These are phyloP conservation scores for Annona cherimola DNA, from an alignment of 164 flowering plant species.

Conservation along the genomic window DNA sequence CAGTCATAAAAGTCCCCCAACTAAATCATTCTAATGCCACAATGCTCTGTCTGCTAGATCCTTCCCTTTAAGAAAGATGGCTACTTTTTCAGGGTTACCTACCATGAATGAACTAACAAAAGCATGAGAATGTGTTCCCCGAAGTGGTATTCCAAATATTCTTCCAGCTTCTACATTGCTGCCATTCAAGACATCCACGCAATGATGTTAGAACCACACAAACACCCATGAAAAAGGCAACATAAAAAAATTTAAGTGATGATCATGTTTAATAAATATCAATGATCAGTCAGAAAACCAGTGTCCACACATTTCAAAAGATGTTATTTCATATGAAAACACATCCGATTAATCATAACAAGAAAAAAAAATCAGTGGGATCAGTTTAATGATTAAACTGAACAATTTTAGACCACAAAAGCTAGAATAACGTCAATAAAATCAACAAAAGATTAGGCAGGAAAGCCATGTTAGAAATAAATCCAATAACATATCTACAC, in stretches of 20 bases:
- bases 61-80: too few species aligned
- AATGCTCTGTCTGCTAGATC: neutral
- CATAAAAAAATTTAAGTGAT: neutral
- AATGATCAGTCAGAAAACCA: neutral
- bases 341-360: too few species aligned
- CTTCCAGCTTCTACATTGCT: slow-evolving; percentile 96
- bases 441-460: too few species aligned
- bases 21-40: neutral
- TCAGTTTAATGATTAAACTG: too few species aligned
- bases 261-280: neutral
- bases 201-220: neutral
- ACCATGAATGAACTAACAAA: slow-evolving; percentile 99
- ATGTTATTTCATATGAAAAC: neutral
- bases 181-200: slow-evolving; percentile 13
- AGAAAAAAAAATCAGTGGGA: too few species aligned
- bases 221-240: neutral
- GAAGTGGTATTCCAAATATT: slow-evolving; percentile 93
- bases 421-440: too few species aligned
- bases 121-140: slow-evolving; percentile 99
- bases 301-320: neutral
- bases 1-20: neutral
- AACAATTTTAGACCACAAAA: too few species aligned
- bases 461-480: too few species aligned
- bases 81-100: slow-evolving; percentile 15
- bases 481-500: too few species aligned